phyloP scores from a whole-genome alignment of 1,284 basidiomycete species.

The Apiotrichum domesticum region DNA sequence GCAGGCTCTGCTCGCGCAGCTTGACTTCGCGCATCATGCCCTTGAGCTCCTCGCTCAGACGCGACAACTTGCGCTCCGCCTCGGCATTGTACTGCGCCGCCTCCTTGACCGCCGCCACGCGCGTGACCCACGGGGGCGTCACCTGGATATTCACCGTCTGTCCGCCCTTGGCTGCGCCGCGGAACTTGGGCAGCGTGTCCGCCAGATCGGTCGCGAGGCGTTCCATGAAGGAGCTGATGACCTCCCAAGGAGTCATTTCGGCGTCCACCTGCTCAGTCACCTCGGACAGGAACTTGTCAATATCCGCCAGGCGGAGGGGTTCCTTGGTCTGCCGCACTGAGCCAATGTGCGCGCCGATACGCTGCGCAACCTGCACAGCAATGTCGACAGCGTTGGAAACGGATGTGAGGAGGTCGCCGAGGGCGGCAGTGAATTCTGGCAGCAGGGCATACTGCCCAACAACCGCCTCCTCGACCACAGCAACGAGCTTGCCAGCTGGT shows the following conservation, averaged over 20 bases:
- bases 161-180: conserved; percentile 60
- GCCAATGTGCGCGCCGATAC: conserved; percentile 69
- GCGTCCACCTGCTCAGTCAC: conserved; percentile 45
- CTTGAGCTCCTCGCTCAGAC: conserved; percentile 82
- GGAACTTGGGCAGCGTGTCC: conserved; percentile 62
- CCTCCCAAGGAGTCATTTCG: conserved; percentile 66
- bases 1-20: conserved; percentile 77
- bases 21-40: conserved; percentile 76
- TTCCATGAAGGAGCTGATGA: conserved; percentile 62
- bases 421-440: conserved; percentile 61
- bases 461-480: conserved; percentile 72
- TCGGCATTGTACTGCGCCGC: conserved; percentile 79
- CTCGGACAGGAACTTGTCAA: conserved; percentile 66
- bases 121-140: conserved; percentile 75
- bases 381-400: conserved; percentile 80
- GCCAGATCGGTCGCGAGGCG: conserved; percentile 65
- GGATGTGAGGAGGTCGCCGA: conserved; percentile 63
- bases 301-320: conserved; percentile 64
- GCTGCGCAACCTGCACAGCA: conserved; percentile 84
- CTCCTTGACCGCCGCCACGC: conserved; percentile 82
- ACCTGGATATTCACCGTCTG: conserved; percentile 52
- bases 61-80: conserved; percentile 77
- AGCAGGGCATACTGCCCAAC: conserved; percentile 65
- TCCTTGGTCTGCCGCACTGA: conserved; percentile 69
- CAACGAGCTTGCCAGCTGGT: conserved; percentile 77